phyloP scores from a whole-genome alignment of 108 stramenopile species.

The Hondaea fermentalgiana region DNA sequence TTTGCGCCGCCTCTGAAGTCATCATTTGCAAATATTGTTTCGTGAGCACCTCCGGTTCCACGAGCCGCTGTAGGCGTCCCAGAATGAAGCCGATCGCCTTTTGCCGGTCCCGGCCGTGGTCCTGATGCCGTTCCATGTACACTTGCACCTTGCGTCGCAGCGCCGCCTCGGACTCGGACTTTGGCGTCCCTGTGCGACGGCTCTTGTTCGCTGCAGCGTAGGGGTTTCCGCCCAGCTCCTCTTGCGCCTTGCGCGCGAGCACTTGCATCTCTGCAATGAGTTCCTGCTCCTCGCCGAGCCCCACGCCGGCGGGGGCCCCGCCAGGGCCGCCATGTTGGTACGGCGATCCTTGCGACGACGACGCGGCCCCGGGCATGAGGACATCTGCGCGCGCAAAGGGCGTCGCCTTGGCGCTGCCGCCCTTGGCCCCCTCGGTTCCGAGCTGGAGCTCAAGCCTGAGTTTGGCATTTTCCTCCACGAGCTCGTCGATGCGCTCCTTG shows the following conservation, averaged over 20 bases:
- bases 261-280: background rate
- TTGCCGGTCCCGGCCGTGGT: slow-evolving; percentile 12
- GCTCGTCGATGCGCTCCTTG: background rate
- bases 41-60: background rate
- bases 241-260: background rate
- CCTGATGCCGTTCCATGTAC: slow-evolving; percentile 13
- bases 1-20: background rate
- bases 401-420: background rate
- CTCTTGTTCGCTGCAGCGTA: background rate
- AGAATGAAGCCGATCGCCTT: slow-evolving; percentile 13
- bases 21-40: slow-evolving; percentile 1
- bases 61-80: background rate
- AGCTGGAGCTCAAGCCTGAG: background rate
- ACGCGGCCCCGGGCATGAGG: too few species aligned
- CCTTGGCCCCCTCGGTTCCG: background rate
- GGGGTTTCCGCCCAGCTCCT: background rate
- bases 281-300: slow-evolving; percentile 2
- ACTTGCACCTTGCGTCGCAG: background rate
- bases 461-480: background rate
- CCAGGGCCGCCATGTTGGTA: background rate
- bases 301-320: background rate
- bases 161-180: background rate
- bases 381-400: background rate
- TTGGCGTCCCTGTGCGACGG: background rate
- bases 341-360: background rate